Evolutionary conservation across 2,329 filamentous ascomycete species (phyloP).

Genomic region (Xylariaceae sp.): DNA sequence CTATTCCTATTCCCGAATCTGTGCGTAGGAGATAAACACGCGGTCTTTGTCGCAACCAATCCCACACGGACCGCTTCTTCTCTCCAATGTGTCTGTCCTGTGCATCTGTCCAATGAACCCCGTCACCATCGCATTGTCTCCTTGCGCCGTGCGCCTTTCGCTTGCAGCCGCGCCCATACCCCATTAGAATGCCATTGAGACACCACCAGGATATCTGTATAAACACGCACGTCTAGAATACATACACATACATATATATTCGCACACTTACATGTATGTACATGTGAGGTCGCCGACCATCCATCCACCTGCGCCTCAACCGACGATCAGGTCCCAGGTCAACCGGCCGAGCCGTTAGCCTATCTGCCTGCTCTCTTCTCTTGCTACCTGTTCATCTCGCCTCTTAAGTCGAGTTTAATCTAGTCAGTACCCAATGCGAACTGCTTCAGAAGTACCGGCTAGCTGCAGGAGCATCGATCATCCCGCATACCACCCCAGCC

Average conservation of each 20-base stretch:
- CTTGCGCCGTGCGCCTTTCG: slow-evolving; percentile 12
- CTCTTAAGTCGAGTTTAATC: slow-evolving; percentile 12
- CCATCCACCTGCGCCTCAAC: slow-evolving; percentile 19
- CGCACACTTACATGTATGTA: slow-evolving; percentile 19
- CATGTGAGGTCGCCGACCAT: slow-evolving; percentile 22
- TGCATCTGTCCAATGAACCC: slow-evolving; percentile 10
- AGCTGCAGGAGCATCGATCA: slow-evolving; percentile 36
- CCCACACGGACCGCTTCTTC: slow-evolving; percentile 13
- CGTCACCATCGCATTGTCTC: slow-evolving; percentile 14
- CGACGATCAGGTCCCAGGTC: slow-evolving; percentile 18
- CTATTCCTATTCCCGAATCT: slow-evolving; percentile 11
- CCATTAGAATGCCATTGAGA: slow-evolving; percentile 5
- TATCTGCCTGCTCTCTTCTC: slow-evolving; percentile 13
- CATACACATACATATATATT: slow-evolving; percentile 17
- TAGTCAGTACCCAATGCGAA: slow-evolving; percentile 33
- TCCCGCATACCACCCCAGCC: slow-evolving; percentile 34
- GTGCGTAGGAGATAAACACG: slow-evolving; percentile 11
- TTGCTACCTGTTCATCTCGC: slow-evolving; percentile 6
- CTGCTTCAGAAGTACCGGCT: slow-evolving; percentile 34
- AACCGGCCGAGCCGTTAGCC: slow-evolving; percentile 28
- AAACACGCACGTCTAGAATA: slow-evolving; percentile 11
- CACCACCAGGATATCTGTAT: slow-evolving; percentile 11
- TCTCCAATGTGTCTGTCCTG: background rate
- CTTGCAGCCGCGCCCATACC: slow-evolving; percentile 8
- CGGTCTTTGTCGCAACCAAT: slow-evolving; percentile 10